Evolutionary conservation across 2,329 filamentous ascomycete genomes (phyloP).

Genomic region (Ophiostoma fasciatum): DNA sequence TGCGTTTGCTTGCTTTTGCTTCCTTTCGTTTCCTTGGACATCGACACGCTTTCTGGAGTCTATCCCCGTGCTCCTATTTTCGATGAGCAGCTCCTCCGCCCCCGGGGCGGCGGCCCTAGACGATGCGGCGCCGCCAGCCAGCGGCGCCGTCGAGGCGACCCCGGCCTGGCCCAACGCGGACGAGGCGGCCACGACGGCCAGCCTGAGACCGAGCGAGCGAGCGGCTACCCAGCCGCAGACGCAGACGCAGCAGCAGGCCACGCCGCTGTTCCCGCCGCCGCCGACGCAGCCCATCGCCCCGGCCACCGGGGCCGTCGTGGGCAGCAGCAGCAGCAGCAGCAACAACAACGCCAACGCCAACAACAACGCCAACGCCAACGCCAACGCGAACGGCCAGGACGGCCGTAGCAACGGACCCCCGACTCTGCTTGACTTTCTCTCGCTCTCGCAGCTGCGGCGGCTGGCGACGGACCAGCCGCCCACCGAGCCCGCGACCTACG

Average conservation of each 20-base stretch:
- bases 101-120: too few species aligned
- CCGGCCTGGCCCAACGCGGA: too few species aligned
- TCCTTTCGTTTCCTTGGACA: too few species aligned
- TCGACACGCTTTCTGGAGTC: too few species aligned
- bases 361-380: neutral
- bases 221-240: neutral
- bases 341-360: neutral
- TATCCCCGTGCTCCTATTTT: too few species aligned
- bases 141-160: too few species aligned
- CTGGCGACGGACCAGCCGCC: constrained; percentile 62
- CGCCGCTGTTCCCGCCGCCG: neutral
- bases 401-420: constrained; percentile 3
- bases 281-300: neutral
- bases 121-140: too few species aligned
- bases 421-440: constrained; percentile 48
- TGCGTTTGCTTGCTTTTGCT: too few species aligned
- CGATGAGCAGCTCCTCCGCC: too few species aligned
- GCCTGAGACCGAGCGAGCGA: neutral
- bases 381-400: neutral
- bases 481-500: constrained; percentile 59
- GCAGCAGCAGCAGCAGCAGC: constrained; percentile 1
- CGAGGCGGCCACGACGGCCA: too few species aligned
- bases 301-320: neutral
- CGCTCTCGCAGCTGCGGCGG: constrained; percentile 55
- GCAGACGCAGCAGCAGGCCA: neutral